Percentiles rank a stretch among this genome's conserved stretches.
phyloP scores from a whole-genome alignment of 768 basidiomycete genomes.

The Amanita muscaria region DNA sequence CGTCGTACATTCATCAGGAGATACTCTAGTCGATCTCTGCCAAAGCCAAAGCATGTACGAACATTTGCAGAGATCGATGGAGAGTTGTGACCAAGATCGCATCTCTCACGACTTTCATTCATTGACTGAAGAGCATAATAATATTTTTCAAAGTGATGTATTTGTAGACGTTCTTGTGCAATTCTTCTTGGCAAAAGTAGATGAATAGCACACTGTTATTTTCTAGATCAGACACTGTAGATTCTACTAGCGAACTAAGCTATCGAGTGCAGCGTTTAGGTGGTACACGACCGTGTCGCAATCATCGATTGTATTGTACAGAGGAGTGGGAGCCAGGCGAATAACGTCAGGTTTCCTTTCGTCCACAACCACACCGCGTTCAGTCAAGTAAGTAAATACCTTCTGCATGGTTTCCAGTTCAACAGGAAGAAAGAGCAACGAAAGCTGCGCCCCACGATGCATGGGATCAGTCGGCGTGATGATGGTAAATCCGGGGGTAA shows the following conservation, averaged over 20 bases:
- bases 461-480: conserved; percentile 70
- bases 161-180: conserved; percentile 37
- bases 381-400: conserved; percentile 51
- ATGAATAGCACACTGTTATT: neutral
- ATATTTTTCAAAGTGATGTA: conserved; percentile 31
- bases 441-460: conserved; percentile 80
- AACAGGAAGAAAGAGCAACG: conserved; percentile 66
- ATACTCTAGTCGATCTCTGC: conserved; percentile 51
- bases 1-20: conserved; percentile 66
- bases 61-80: conserved; percentile 38
- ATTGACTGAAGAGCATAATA: conserved; percentile 46
- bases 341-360: conserved; percentile 90
- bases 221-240: neutral
- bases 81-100: conserved; percentile 12
- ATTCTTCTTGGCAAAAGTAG: neutral
- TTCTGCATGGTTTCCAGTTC: conserved; percentile 60
- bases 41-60: conserved; percentile 57
- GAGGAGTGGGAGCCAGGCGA: conserved; percentile 73
- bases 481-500: conserved; percentile 70
- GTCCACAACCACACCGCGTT: conserved; percentile 82
- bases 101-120: conserved; percentile 28
- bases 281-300: conserved; percentile 59
- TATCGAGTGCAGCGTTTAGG: conserved; percentile 51
- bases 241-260: conserved; percentile 5
- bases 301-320: conserved; percentile 82